Base-by-base conservation (phyloP, 768 basidiomycete species). In the Tricholoma matsutake region DNA sequence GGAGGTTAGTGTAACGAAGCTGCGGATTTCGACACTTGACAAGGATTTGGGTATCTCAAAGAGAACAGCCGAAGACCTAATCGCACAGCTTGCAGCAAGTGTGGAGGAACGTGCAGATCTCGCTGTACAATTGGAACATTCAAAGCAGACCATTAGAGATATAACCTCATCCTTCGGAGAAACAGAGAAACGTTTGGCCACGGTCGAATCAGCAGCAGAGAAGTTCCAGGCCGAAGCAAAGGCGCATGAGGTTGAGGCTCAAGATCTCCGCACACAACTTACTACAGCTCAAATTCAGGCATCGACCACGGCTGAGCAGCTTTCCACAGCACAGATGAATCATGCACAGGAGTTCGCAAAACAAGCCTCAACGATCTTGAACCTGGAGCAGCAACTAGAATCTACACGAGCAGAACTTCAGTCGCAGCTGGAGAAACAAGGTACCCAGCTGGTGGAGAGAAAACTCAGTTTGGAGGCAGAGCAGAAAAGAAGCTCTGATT, bases 381-480 rank as follows among this genome's bases (percentile, higher is more conserved):
- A 59, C 7, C 60, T 67, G 2, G 60, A 67, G 18, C 41, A 31
- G 11, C 56, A 22, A 32, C 37, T 61, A 11, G 43, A 60, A 25
- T 31, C 32, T 10, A 57, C 22, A 1, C 59, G 54, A 31, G 16
- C 53, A 3, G 57, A 67, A 47, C 35, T 67, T 8, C 62, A 65
- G 56, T 35, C 47, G 4, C 61, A 65, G 7, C 16, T 70, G 37
- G 41, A 64, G 8, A 49, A 58, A 29, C 61, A 63, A 28, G 62
- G 59, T 41, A n/a, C 45, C 20, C 58, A 67, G 18, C 41, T 73
- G 28, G 57, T 31, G 5, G 62, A 64, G 43, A 57, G 59, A 11
- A 68, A 56, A 57, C 57, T 28, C 9, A 61, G 51, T 22, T 53
- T 72, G 16, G 61, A 49, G 13, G 51, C 57, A 4, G 75, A 69